Evolutionary conservation across 768 basidiomycete genomes (phyloP), one percentile per base, ranked within the genome.

Genomic region (Coprinopsis cinerea): DNA sequence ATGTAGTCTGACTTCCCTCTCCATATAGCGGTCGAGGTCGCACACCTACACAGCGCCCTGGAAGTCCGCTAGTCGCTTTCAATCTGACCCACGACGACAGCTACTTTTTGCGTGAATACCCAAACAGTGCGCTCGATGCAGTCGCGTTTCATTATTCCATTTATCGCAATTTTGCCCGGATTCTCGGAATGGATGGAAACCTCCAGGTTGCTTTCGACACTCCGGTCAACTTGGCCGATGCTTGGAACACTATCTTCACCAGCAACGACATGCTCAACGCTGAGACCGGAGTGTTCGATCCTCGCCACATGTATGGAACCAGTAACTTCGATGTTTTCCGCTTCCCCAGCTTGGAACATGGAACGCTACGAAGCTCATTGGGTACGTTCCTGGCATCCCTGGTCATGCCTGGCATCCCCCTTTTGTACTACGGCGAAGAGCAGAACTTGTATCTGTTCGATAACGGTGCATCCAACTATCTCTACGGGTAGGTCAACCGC

Each of bases 151-250:
- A 96, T 64, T 96, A 95, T 65, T 95, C 93, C 40, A 85, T 85
- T 48, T 95, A 96, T 62, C 93, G 93, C 51, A 71, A 87, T 2
- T 69, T 95, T 46, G 71, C 83, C 25, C 88, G 93, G 44, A 91
- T 93, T 72, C 76, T 95, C 41, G 93, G 92, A 47, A 94, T 95
- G 92, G 93, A 96, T 61, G 93, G 93, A 59, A 95, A 96, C 63
- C 73, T 96, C 27, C 78, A 85, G 53, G 93, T 92, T 47, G 92
- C 90, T 9, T 94, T 85, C 65, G 93, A 96, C 60, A 68, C 91
- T 25, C 75, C 82, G 57, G 66, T 72, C 63, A 90, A 95, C 67
- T 92, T 95, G 59, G 71, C 93, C 67, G 85, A 82, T 0, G 85
- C 90, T 0, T 96, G 92, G 92, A 92, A 93, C 62, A 70, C 91